Conservation (phyloP, 78 protist species). For the Monosiga brevicollis region DNA sequence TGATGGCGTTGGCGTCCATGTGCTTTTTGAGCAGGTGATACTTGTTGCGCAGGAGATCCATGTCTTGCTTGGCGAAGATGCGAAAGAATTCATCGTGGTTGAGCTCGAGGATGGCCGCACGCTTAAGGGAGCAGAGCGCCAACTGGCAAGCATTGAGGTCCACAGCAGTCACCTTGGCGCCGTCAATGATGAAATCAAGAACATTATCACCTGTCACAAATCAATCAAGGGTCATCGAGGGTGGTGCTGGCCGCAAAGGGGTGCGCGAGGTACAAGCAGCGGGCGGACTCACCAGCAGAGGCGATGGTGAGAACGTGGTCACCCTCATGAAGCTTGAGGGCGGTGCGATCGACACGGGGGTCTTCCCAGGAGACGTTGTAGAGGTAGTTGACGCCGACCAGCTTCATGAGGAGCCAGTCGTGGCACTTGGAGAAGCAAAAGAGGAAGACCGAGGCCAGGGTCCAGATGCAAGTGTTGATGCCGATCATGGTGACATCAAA, state of each 20-base stretch:
- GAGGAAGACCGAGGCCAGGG: neutral
- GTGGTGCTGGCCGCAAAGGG: no score
- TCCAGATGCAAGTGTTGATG: neutral
- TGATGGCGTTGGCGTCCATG: neutral
- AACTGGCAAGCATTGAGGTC: constrained; percentile 16
- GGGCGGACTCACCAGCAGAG: neutral
- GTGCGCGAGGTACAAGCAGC: neutral
- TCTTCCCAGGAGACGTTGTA: constrained; percentile 4
- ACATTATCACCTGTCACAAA: constrained; percentile 12
- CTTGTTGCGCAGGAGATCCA: neutral
- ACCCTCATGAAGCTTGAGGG: neutral
- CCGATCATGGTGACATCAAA: neutral
- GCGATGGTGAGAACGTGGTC: constrained; percentile 25
- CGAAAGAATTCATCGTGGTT: constrained; percentile 1
- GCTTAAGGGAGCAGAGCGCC: constrained; percentile 4
- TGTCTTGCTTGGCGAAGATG: constrained; percentile 12
- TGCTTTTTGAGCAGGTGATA: neutral
- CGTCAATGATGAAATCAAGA: constrained; percentile 9
- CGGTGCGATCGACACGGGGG: neutral
- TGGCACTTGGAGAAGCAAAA: neutral
- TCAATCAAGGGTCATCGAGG: no score
- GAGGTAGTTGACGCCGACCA: neutral
- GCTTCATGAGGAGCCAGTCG: neutral
- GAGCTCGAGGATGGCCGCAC: neutral
- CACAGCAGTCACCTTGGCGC: constrained; percentile 10